Conservation (phyloP, 2,329 filamentous ascomycete species). For the Elsinoe fawcettii region DNA sequence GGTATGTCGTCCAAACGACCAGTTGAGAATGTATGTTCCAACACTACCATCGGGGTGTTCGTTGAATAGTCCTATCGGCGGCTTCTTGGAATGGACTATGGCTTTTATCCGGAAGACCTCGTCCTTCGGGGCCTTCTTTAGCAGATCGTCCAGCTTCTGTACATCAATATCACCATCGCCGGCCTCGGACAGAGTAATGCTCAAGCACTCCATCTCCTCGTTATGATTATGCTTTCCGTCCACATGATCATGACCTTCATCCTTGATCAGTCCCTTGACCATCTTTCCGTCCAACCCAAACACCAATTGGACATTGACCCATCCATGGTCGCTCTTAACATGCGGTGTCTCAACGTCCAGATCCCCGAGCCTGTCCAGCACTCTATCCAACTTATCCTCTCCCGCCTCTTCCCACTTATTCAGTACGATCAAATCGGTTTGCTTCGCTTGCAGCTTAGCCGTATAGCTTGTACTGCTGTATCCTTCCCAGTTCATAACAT, state of each 20-base stretch:
- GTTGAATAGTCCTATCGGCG: conserved; percentile 25
- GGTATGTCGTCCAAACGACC: conserved; percentile 95
- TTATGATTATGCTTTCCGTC: conserved; percentile 53
- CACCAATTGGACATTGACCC: conserved; percentile 68
- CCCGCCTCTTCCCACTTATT: conserved; percentile 83
- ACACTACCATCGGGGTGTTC: conserved; percentile 28
- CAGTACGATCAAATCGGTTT: conserved; percentile 83
- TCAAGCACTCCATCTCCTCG: conserved; percentile 83
- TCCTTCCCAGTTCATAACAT: conserved; percentile 90
- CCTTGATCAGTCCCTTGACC: conserved; percentile 43
- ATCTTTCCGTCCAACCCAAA: conserved; percentile 83
- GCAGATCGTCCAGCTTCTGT: conserved; percentile 55
- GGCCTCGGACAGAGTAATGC: conserved; percentile 52
- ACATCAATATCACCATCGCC: conserved; percentile 46
- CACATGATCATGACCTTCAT: conserved; percentile 22
- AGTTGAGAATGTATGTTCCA: conserved; percentile 80
- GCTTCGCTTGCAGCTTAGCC: conserved; percentile 76
- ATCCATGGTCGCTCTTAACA: conserved; percentile 76
- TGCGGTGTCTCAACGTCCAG: conserved; percentile 67
- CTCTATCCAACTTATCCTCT: conserved; percentile 68
- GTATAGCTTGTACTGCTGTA: conserved; percentile 90
- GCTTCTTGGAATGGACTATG: conserved; percentile 42
- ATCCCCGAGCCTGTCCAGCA: conserved; percentile 70
- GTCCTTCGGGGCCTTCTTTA: conserved; percentile 74
- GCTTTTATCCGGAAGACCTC: conserved; percentile 94